phyloP scores from a whole-genome alignment of 169 alveolate species.

The Plasmodium vinckei region DNA sequence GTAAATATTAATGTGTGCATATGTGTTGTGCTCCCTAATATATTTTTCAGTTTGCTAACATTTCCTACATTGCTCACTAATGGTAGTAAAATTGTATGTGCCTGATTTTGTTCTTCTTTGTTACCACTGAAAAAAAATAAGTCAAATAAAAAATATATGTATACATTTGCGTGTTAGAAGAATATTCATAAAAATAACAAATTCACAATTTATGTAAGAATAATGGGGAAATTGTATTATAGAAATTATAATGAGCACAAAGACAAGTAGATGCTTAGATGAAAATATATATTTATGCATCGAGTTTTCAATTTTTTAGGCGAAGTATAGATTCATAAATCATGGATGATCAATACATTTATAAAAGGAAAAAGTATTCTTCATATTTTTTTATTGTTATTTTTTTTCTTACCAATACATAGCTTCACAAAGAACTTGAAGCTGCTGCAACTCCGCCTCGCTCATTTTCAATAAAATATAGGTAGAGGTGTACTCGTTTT shows the following conservation, averaged over 20 bases:
- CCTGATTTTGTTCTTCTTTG: conserved; percentile 90
- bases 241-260: no score
- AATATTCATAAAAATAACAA: background rate
- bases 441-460: conserved; percentile 87
- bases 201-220: no score
- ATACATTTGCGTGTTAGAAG: background rate
- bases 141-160: background rate
- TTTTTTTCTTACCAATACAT: conserved; percentile 79
- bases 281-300: no score
- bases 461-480: conserved; percentile 48
- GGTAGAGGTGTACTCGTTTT: background rate
- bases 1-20: conserved; percentile 91
- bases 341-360: no score
- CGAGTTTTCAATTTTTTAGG: no score
- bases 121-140: conserved; percentile 85
- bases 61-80: conserved; percentile 88
- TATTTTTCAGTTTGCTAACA: conserved; percentile 85
- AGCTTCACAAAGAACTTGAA: conserved; percentile 91
- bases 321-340: no score
- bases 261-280: no score
- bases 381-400: background rate
- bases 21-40: conserved; percentile 88
- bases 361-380: background rate
- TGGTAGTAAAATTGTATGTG: conserved; percentile 93
- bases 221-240: no score